These are phyloP conservation scores for Cordia subcordata DNA, from an alignment of 257 asterid species.

Conservation along the genomic window DNA sequence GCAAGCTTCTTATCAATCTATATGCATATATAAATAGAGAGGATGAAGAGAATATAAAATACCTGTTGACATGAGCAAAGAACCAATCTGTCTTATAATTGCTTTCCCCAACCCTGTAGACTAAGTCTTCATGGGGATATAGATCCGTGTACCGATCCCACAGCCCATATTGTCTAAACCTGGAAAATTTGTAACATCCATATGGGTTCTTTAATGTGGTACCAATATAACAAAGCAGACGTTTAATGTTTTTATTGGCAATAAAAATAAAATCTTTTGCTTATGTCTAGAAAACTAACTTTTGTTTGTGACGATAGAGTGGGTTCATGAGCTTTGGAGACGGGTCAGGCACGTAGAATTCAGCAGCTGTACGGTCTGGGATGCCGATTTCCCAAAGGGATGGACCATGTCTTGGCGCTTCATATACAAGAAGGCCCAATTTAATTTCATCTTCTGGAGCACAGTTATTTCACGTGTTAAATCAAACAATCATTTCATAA, in stretches of 20 bases:
- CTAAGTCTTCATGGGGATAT: conserved; percentile 28
- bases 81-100: conserved; percentile 34
- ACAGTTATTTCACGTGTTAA: no score
- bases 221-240: not conserved
- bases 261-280: not conserved
- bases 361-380: conserved; percentile 32
- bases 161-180: conserved; percentile 32
- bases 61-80: conserved; percentile 35
- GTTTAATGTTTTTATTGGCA: not conserved
- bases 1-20: no score
- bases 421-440: conserved; percentile 16
- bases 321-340: conserved; percentile 12
- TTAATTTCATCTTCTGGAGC: conserved; percentile 14
- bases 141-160: conserved; percentile 35
- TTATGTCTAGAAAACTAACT: conserved; percentile 6
- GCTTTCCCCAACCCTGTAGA: conserved; percentile 23
- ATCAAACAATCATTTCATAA: no score
- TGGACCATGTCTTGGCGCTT: conserved; percentile 36
- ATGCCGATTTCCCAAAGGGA: conserved; percentile 39
- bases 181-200: not conserved
- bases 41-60: no score
- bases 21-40: no score
- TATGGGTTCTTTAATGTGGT: no score
- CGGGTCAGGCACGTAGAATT: conserved; percentile 32
- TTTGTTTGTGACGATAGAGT: conserved; percentile 13